Conservation (phyloP, 31 red algal species). For the Odonthalia washingtoniensis region DNA sequence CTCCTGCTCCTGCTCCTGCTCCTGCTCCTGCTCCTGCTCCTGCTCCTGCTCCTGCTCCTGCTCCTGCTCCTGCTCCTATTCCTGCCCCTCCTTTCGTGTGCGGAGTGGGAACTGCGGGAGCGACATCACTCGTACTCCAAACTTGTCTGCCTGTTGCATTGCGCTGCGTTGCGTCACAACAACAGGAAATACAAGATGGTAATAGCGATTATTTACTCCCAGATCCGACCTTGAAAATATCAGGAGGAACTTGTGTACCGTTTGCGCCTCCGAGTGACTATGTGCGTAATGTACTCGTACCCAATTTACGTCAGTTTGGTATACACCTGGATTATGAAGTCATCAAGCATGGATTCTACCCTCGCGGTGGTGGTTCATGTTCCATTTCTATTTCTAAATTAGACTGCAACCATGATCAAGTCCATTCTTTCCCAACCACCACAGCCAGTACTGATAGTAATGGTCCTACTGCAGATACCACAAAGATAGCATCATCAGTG, state of each 20-base stretch:
- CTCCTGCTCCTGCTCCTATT: too few species aligned
- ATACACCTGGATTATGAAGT: slow-evolving; percentile 49
- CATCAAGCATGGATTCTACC: slow-evolving; percentile 58
- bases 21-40: too few species aligned
- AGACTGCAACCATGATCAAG: slow-evolving; percentile 2
- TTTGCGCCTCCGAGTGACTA: slow-evolving; percentile 65
- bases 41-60: too few species aligned
- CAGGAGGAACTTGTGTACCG: slow-evolving; percentile 57
- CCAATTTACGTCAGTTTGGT: slow-evolving; percentile 65
- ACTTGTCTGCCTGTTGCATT: slow-evolving; percentile 52
- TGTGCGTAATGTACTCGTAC: slow-evolving; percentile 54
- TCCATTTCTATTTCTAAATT: slow-evolving; percentile 50
- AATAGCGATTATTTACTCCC: too few species aligned
- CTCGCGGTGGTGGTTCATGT: slow-evolving; percentile 49
- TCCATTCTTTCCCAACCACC: too few species aligned
- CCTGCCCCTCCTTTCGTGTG: slow-evolving; percentile 43
- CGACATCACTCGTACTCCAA: slow-evolving; percentile 66
- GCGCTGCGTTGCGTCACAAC: not conserved
- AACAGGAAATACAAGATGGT: too few species aligned
- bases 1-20: too few species aligned
- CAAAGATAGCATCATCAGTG: not conserved
- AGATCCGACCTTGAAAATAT: slow-evolving; percentile 11
- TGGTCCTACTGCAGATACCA: not conserved
- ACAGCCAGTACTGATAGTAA: not conserved
- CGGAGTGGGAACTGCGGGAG: slow-evolving; percentile 50